These are phyloP conservation scores for Fusarium nisikadoi DNA, from an alignment of 2,329 filamentous ascomycete genomes.

Conservation along the genomic window DNA sequence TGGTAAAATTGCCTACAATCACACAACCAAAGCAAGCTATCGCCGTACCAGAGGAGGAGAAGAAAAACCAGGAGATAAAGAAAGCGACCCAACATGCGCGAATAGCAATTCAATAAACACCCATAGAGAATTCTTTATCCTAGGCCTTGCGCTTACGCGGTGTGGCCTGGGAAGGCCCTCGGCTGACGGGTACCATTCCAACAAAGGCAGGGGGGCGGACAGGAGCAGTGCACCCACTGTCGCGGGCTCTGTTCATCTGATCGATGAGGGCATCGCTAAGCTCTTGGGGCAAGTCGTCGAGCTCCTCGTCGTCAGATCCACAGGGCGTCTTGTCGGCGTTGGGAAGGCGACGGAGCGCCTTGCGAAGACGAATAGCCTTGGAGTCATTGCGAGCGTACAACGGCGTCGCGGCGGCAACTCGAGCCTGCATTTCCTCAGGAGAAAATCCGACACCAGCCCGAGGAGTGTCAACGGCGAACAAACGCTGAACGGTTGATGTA, in stretches of 20 bases:
- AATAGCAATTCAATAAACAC: too few relatives aligned
- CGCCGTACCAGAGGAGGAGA: too few relatives aligned
- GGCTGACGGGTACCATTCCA: too few relatives aligned
- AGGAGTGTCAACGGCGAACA: not conserved
- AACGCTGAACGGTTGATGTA: not conserved
- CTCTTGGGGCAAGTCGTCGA: not conserved
- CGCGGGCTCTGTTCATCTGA: not conserved
- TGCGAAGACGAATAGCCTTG: not conserved
- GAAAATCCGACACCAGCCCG: not conserved
- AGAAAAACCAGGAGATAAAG: too few relatives aligned
- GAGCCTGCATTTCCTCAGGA: not conserved
- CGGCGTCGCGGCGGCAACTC: not conserved
- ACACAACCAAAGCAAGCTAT: too few relatives aligned
- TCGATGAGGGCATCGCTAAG: accelerated
- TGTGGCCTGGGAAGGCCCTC: not conserved
- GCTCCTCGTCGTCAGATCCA: accelerated
- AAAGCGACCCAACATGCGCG: too few relatives aligned
- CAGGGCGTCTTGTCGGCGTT: not conserved
- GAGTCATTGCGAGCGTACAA: not conserved
- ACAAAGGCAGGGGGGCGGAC: too few relatives aligned
- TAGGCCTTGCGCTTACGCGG: not conserved
- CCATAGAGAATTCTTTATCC: too few relatives aligned
- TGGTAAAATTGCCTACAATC: too few relatives aligned
- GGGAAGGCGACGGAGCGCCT: not conserved
- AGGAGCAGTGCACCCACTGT: not conserved